These are phyloP conservation scores for Naumovozyma castellii DNA, from an alignment of 805 yeast species.

Conservation along the genomic window DNA sequence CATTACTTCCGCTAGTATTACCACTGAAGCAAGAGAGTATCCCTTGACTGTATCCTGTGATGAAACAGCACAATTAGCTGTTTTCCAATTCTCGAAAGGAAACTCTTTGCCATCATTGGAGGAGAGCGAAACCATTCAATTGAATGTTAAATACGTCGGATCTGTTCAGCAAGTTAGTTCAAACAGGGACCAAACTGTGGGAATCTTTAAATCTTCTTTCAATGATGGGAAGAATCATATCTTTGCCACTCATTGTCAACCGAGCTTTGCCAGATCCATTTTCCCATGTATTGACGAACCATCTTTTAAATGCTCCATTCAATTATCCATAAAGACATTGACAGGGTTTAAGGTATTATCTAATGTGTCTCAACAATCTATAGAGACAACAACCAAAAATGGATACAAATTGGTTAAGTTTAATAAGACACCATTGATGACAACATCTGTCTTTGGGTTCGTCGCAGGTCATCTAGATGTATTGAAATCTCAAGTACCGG, in stretches of 20 bases:
- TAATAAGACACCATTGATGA: constrained; percentile 46
- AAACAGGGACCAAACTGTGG: constrained; percentile 47
- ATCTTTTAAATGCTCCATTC: constrained; percentile 41
- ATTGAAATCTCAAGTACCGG: constrained; percentile 31
- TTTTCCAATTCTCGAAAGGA: constrained; percentile 7
- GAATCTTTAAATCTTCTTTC: constrained; percentile 61
- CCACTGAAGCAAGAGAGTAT: constrained; percentile 23
- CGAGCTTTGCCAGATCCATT: constrained; percentile 49
- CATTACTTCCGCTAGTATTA: constrained; percentile 35
- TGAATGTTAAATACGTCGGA: constrained; percentile 39
- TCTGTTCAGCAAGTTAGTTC: constrained; percentile 42
- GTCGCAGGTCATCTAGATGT: constrained; percentile 58
- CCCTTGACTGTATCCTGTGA: constrained; percentile 20
- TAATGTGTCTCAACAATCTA: constrained; percentile 32
- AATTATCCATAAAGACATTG: constrained; percentile 40
- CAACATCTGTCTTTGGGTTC: constrained; percentile 59
- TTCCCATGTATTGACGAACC: constrained; percentile 68
- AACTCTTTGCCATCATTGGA: constrained; percentile 1
- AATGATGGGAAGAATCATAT: constrained; percentile 39
- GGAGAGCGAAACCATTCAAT: constrained; percentile 7
- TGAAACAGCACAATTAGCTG: constrained; percentile 6
- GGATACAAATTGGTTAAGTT: constrained; percentile 35
- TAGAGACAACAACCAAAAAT: constrained; percentile 2
- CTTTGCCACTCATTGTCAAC: constrained; percentile 66
- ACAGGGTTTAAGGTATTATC: constrained; percentile 42